These are phyloP conservation scores for Arachnomyces sp. DNA, from an alignment of 2,329 filamentous ascomycete species.

Conservation along the genomic window DNA sequence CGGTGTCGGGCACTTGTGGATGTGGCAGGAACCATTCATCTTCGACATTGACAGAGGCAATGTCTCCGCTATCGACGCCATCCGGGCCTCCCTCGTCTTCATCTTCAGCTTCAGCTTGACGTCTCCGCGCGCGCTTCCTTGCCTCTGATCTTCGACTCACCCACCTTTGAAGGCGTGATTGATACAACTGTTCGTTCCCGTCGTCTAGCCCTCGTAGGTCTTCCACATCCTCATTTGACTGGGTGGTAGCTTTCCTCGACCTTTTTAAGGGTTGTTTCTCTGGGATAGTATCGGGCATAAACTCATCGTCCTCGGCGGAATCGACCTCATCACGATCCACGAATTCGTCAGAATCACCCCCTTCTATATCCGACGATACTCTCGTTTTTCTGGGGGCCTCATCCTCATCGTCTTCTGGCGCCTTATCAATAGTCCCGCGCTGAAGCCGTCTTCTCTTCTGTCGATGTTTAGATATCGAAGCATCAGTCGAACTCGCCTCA, in stretches of 20 bases:
- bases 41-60: constrained; percentile 17
- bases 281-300: constrained; percentile 13
- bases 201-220: constrained; percentile 67
- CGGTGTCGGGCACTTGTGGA: constrained; percentile 68
- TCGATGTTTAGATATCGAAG: constrained; percentile 9
- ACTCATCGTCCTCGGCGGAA: constrained; percentile 22
- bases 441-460: constrained; percentile 31
- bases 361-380: constrained; percentile 29
- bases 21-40: constrained; percentile 80
- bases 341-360: constrained; percentile 14
- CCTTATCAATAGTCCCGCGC: constrained; percentile 2
- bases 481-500: constrained; percentile 22
- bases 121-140: constrained; percentile 37
- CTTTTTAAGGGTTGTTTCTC: constrained; percentile 24
- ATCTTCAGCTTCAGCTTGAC: constrained; percentile 27
- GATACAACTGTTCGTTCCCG: constrained; percentile 76
- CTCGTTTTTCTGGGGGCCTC: constrained; percentile 14
- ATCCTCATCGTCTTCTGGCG: not conserved
- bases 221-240: constrained; percentile 37
- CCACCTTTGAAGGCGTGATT: constrained; percentile 68
- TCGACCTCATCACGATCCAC: constrained; percentile 15
- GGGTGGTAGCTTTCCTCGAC: constrained; percentile 22
- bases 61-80: constrained; percentile 17
- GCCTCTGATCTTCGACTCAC: constrained; percentile 54
- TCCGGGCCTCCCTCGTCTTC: constrained; percentile 27